Percentiles rank a stretch among this genome's conserved stretches.
phyloP scores from a whole-genome alignment of 148 eudicot genomes.

The Camellia granthamiana region DNA sequence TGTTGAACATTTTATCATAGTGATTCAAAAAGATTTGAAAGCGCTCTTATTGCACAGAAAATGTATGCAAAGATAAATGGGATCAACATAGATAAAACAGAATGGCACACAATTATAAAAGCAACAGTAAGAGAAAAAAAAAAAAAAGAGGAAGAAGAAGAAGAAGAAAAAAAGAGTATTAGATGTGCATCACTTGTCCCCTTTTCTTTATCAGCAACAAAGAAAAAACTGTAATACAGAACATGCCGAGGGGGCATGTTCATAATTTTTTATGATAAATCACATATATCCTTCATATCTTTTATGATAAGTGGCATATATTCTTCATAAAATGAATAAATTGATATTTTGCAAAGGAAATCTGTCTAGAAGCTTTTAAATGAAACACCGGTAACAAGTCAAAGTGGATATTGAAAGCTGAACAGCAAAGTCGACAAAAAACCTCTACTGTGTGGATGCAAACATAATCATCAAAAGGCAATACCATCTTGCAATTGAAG shows the following conservation, averaged over 20 bases:
- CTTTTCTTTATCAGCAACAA: too few species aligned
- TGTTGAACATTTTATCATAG: neutral
- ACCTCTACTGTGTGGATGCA: neutral
- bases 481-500: neutral
- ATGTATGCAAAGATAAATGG: neutral
- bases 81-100: neutral
- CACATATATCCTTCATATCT: neutral
- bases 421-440: neutral
- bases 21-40: neutral
- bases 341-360: slow-evolving; percentile 6
- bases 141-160: neutral
- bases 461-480: neutral
- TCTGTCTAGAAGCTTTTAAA: neutral
- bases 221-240: too few species aligned
- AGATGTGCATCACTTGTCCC: neutral
- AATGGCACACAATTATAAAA: neutral
- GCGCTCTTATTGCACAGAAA: neutral
- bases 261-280: too few species aligned
- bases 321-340: neutral
- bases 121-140: neutral
- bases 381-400: neutral
- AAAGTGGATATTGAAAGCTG: neutral
- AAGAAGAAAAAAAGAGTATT: neutral
- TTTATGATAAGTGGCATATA: neutral
- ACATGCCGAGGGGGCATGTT: too few species aligned